Evolutionary conservation across 306 rosid species (phyloP).

Genomic region (Spatholobus suberectus): DNA sequence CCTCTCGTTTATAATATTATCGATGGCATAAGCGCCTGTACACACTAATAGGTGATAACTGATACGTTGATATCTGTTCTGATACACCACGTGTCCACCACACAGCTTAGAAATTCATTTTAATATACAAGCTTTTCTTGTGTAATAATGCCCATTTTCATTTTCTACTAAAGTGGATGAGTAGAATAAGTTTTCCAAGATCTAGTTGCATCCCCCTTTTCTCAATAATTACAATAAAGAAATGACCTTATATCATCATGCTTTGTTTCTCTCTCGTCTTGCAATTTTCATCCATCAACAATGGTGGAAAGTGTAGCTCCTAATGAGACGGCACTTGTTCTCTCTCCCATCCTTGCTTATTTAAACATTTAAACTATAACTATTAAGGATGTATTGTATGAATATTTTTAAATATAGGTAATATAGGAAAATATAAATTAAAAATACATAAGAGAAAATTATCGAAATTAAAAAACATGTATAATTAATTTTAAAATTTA

Average conservation of each 20-base stretch:
- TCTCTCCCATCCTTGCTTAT: not conserved
- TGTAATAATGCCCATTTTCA: not conserved
- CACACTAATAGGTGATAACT: constrained; percentile 33
- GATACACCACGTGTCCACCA: constrained; percentile 25
- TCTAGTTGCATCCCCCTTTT: constrained; percentile 31
- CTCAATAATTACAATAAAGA: constrained; percentile 35
- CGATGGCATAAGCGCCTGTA: not conserved
- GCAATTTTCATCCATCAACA: constrained; percentile 22
- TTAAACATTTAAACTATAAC: not conserved
- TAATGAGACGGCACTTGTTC: constrained; percentile 20
- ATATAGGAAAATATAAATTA: not conserved
- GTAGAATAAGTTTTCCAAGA: constrained; percentile 24
- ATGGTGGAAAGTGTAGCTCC: constrained; percentile 31
- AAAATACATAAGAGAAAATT: not conserved
- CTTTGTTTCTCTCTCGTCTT: constrained; percentile 17
- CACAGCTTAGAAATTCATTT: not conserved
- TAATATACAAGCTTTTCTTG: not conserved
- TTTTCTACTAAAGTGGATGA: constrained; percentile 38
- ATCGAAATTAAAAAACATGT: not conserved
- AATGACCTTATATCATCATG: constrained; percentile 3
- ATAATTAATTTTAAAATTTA: not conserved
- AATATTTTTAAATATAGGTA: not conserved
- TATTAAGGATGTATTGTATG: not conserved
- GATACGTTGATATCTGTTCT: constrained; percentile 26
- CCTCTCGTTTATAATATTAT: not conserved